Conservation (phyloP, 257 asterid species). For the Agastache rugosa region DNA sequence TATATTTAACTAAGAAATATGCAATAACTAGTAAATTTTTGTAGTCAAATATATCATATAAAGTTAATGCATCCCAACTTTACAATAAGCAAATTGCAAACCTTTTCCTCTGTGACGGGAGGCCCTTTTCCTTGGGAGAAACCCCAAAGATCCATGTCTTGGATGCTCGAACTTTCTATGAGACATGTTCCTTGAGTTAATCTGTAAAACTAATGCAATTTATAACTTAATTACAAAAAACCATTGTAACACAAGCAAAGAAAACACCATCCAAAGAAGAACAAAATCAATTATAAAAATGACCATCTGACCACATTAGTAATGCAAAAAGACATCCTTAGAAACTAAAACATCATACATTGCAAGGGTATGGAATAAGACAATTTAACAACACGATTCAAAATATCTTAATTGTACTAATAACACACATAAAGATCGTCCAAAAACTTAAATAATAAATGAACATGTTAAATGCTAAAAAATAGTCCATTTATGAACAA, state of each 20-base stretch:
- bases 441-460: background rate
- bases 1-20: too few species aligned
- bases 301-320: background rate
- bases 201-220: constrained; percentile 51
- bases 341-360: background rate
- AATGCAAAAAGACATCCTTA: background rate
- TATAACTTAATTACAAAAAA: background rate
- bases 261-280: background rate
- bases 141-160: constrained; percentile 89
- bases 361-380: background rate
- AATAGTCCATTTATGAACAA: background rate
- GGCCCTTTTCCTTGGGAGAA: constrained; percentile 86
- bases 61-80: background rate
- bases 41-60: background rate
- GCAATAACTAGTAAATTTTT: background rate
- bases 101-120: constrained; percentile 87
- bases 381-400: background rate
- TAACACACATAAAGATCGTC: background rate
- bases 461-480: background rate
- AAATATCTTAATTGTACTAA: background rate
- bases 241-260: background rate
- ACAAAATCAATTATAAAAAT: background rate
- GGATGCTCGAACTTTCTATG: constrained; percentile 96
- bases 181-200: constrained; percentile 51
- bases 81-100: background rate